A percentile compares a stretch with the other conserved stretches of the same genome.
phyloP scores from a whole-genome alignment of 2,329 filamentous ascomycete species.

The Bipolaris sorokiniana region DNA sequence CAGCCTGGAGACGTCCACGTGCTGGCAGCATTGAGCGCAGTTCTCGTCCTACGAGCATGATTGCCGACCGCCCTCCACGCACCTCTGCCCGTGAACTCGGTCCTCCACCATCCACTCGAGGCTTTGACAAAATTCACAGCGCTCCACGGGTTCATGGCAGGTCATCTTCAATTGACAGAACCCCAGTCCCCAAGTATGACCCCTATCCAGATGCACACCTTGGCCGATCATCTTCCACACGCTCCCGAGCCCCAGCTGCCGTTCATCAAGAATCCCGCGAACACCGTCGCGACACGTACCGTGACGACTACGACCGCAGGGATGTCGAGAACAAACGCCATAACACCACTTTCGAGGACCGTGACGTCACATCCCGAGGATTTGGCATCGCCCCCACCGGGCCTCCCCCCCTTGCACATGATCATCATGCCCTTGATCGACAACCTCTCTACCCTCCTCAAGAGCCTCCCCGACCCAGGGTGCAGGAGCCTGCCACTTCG shows the following conservation, averaged over 20 bases:
- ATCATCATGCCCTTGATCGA: constrained; percentile 50
- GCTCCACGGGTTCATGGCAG: constrained; percentile 32
- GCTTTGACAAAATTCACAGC: constrained; percentile 70
- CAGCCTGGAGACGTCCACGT: constrained; percentile 54
- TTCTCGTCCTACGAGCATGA: constrained; percentile 54
- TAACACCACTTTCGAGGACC: constrained; percentile 47
- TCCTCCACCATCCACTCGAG: constrained; percentile 72
- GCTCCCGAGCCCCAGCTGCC: constrained; percentile 51
- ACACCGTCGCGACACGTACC: constrained; percentile 49
- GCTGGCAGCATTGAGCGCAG: constrained; percentile 55
- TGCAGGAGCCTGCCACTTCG: constrained; percentile 26
- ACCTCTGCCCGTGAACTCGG: constrained; percentile 47
- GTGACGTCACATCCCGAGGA: constrained; percentile 54
- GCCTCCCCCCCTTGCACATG: constrained; percentile 30
- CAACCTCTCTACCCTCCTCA: constrained; percentile 35
- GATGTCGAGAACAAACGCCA: constrained; percentile 49
- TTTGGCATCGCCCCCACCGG: constrained; percentile 52
- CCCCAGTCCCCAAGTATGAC: constrained; percentile 42
- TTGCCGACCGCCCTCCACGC: constrained; percentile 48
- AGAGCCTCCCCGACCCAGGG: constrained; percentile 24
- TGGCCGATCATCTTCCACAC: constrained; percentile 47
- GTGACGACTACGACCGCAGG: constrained; percentile 54
- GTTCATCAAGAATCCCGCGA: constrained; percentile 57
- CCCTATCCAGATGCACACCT: constrained; percentile 48
- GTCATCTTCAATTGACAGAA: constrained; percentile 42